Evolutionary conservation across 2,329 filamentous ascomycete species (phyloP).

Genomic region (Neonectria punicea): DNA sequence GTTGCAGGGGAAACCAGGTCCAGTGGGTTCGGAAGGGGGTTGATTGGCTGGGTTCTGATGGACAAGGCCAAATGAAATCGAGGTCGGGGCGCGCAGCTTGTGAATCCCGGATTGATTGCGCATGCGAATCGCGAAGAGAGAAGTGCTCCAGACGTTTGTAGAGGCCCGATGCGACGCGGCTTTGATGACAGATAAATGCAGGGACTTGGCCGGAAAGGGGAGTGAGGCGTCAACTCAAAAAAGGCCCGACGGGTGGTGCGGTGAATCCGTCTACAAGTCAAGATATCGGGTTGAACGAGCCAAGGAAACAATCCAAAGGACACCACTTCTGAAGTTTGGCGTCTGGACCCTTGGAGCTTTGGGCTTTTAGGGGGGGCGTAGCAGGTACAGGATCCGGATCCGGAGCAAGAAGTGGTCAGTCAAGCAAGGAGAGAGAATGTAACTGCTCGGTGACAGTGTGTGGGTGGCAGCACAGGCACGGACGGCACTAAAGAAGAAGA

Average conservation of each 20-base stretch:
- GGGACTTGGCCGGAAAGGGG: not conserved
- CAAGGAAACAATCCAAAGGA: not conserved
- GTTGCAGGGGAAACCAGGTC: constrained; percentile 12
- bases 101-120: constrained; percentile 8
- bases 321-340: not conserved
- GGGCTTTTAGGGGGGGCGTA: not conserved
- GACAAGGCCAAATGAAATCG: constrained; percentile 8
- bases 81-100: not conserved
- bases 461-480: not conserved
- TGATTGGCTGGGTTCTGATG: constrained; percentile 15
- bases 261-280: not conserved
- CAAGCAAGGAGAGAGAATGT: constrained; percentile 3
- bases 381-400: constrained; percentile 12
- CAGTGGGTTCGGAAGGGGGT: constrained; percentile 14
- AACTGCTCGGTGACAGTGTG: not conserved
- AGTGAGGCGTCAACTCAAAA: constrained; percentile 11
- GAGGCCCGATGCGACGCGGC: constrained; percentile 2
- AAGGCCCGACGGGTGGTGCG: not conserved
- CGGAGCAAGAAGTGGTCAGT: constrained; percentile 5
- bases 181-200: not conserved
- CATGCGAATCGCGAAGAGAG: constrained; percentile 8
- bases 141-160: not conserved
- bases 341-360: not conserved
- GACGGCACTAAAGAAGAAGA: not conserved
- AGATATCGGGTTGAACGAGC: not conserved